Evolutionary conservation across 306 rosid genomes (phyloP).

Genomic region (Rosa rugosa): DNA sequence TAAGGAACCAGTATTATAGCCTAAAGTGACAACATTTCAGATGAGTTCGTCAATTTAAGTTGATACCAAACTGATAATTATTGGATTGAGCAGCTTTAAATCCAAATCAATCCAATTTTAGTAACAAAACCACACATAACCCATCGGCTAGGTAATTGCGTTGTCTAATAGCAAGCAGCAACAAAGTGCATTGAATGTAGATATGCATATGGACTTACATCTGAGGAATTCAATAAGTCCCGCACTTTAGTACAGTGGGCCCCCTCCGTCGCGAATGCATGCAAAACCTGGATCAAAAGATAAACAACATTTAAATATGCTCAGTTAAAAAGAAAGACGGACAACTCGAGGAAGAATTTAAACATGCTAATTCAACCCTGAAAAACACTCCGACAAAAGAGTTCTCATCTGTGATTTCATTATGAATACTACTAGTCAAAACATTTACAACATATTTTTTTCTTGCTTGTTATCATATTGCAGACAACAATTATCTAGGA

Average conservation of each 20-base stretch:
- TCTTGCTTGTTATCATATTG: neutral
- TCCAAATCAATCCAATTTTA: neutral
- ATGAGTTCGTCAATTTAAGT: neutral
- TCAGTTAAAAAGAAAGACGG: neutral
- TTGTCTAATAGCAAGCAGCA: neutral
- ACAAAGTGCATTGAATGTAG: neutral
- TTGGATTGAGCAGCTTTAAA: neutral
- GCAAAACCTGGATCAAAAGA: conserved; percentile 76
- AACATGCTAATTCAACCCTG: neutral
- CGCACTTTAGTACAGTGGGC: conserved; percentile 97
- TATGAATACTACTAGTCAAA: neutral
- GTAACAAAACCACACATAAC: neutral
- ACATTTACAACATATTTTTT: neutral
- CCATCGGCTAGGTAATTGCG: neutral
- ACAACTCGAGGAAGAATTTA: neutral
- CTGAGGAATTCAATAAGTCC: conserved; percentile 78
- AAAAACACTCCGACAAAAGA: neutral
- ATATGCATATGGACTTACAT: conserved; percentile 53
- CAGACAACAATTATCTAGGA: neutral
- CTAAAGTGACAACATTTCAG: neutral
- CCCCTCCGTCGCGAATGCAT: conserved; percentile 99
- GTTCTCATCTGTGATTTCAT: neutral
- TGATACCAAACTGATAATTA: neutral
- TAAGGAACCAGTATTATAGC: neutral
- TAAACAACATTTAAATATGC: conserved; percentile 19